Evolutionary conservation across 495 filamentous ascomycete species (phyloP).

Genomic region (Trichoderma erinaceum): DNA sequence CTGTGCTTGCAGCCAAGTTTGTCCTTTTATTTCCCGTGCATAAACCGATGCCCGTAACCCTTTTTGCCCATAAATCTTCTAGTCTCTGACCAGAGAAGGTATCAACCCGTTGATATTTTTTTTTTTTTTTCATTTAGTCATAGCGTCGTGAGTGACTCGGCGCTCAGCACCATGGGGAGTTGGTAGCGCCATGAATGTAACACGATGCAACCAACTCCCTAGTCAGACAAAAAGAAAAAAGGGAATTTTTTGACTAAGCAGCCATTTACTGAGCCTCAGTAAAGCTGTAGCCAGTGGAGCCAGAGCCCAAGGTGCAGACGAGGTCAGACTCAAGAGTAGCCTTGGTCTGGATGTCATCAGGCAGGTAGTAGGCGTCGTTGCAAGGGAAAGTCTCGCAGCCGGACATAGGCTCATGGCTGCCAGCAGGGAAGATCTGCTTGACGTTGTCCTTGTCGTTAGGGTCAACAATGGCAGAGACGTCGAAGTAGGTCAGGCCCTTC

Average conservation of each 20-base stretch:
- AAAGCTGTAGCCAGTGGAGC: slow-evolving; percentile 20
- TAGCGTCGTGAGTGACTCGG: slow-evolving; percentile 25
- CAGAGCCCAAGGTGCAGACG: slow-evolving; percentile 35
- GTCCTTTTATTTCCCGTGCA: slow-evolving; percentile 2
- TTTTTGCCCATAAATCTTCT: not conserved
- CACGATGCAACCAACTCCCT: not conserved
- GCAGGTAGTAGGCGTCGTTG: slow-evolving; percentile 42
- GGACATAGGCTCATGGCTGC: slow-evolving; percentile 25
- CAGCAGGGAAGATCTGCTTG: slow-evolving; percentile 41
- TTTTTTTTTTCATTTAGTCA: slow-evolving; percentile 17
- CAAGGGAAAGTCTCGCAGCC: slow-evolving; percentile 46
- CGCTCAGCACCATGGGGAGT: slow-evolving; percentile 23
- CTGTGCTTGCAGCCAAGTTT: not conserved
- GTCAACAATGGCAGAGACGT: slow-evolving; percentile 51
- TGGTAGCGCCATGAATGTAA: slow-evolving; percentile 15
- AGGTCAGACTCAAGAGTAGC: slow-evolving; percentile 32
- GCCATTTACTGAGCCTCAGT: slow-evolving; percentile 19
- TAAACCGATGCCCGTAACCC: not conserved
- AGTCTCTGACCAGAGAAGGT: not conserved
- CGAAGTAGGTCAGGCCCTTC: slow-evolving; percentile 40
- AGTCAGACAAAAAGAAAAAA: slow-evolving; percentile 7
- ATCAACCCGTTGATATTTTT: not conserved
- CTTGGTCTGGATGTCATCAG: slow-evolving; percentile 44
- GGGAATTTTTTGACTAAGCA: not conserved
- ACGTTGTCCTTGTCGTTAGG: slow-evolving; percentile 38